Percentiles rank a stretch among this genome's conserved stretches.
Evolutionary conservation across 2,329 filamentous ascomycete species (phyloP).

Genomic region (Botryotinia globosa): DNA sequence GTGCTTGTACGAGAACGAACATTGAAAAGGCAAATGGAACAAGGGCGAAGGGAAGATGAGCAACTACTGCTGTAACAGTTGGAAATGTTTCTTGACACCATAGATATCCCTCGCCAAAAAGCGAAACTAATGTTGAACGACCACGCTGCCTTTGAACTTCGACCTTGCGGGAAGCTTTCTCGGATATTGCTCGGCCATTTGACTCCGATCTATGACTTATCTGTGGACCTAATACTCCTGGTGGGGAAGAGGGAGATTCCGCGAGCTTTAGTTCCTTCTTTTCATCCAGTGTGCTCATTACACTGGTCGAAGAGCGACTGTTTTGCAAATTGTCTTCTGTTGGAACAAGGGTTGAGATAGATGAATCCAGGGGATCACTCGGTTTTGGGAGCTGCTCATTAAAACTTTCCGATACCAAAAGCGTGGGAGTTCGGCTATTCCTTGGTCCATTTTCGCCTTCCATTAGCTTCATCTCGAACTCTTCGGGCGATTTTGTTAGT

Average conservation of each 20-base stretch:
- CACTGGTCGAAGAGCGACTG: conserved; percentile 19
- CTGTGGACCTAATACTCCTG: neutral
- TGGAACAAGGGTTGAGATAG: neutral
- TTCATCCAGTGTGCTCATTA: conserved; percentile 24
- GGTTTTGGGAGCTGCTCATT: neutral
- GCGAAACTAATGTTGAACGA: conserved; percentile 52
- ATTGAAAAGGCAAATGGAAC: conserved; percentile 71
- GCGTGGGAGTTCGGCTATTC: neutral
- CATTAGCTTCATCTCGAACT: neutral
- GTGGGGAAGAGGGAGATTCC: conserved; percentile 1
- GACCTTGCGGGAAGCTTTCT: conserved; percentile 17
- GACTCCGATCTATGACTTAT: neutral
- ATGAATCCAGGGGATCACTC: neutral
- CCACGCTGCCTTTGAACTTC: conserved; percentile 18
- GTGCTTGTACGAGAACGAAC: conserved; percentile 70
- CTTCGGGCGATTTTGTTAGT: conserved; percentile 1
- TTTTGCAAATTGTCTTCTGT: conserved; percentile 21
- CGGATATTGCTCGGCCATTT: conserved; percentile 20
- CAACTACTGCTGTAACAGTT: conserved; percentile 61
- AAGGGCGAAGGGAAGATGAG: conserved; percentile 64
- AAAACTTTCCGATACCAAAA: neutral
- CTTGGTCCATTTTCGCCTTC: neutral
- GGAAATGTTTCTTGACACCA: conserved; percentile 71
- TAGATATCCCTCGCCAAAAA: conserved; percentile 45
- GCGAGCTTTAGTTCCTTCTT: conserved; percentile 21